Conservation (phyloP, 306 rosid species). For the Carpinus viminea region DNA sequence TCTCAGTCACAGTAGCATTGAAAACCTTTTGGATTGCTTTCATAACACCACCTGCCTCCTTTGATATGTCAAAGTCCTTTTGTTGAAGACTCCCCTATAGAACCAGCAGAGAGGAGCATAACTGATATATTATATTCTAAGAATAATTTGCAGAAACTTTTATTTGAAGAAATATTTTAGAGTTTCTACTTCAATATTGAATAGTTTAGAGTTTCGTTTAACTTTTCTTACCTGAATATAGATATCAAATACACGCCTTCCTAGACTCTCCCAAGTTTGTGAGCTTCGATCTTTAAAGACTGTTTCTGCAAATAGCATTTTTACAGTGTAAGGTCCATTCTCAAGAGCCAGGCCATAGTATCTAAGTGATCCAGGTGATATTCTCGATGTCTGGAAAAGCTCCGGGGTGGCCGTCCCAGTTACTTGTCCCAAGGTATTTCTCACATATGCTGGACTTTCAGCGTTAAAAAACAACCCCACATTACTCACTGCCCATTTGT, state of each 20-base stretch:
- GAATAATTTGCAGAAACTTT: background rate
- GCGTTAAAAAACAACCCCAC: conserved; percentile 50
- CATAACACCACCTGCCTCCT: conserved; percentile 52
- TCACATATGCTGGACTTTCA: conserved; percentile 16
- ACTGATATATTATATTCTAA: background rate
- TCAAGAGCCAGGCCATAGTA: conserved; percentile 79
- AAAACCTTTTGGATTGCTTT: conserved; percentile 24
- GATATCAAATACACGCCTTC: conserved; percentile 70
- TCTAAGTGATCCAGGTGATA: conserved; percentile 77
- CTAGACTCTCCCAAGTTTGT: conserved; percentile 61
- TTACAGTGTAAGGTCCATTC: conserved; percentile 64
- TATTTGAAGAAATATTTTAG: background rate
- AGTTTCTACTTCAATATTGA: background rate
- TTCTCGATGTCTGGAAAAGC: conserved; percentile 65
- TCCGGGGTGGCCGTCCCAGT: conserved; percentile 38
- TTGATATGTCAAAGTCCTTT: conserved; percentile 68
- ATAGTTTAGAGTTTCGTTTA: background rate
- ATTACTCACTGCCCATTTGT: conserved; percentile 77
- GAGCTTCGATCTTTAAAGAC: conserved; percentile 32
- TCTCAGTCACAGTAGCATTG: conserved; percentile 52
- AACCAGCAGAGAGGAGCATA: background rate
- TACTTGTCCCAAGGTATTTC: conserved; percentile 22
- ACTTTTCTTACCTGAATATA: conserved; percentile 63
- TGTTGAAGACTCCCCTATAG: conserved; percentile 52
- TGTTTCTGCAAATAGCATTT: conserved; percentile 70